Evolutionary conservation across 2,329 filamentous ascomycete genomes (phyloP), one percentile per base, ranked within the genome.

Genomic region (Aspergillus puulaauensis): DNA sequence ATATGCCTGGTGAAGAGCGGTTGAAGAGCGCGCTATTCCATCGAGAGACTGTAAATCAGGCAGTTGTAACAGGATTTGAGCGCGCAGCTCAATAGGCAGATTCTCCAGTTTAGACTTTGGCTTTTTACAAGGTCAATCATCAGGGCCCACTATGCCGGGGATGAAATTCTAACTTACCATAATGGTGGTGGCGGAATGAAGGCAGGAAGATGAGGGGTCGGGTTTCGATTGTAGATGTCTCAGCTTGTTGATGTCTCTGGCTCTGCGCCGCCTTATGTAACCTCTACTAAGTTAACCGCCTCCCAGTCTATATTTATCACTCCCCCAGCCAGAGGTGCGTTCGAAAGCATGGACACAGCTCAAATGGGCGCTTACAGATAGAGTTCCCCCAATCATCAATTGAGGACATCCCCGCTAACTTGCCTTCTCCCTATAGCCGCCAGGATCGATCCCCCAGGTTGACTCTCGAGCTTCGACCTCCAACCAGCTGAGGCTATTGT

Each of bases 1-100:
- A 48, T 67, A 68, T 31, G 54, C 54, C 8, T 57, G 50, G 17
- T 67, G 49, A 23, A 56, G 62, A 17, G n/a, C 6, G 0, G 57
- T 54, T 23, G 66, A 68, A n/a, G 62, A 58, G 23, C 55, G 53
- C 5, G 60, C 57, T 5, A 67, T 31, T 9, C 57, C 61, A n/a
- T 49, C 54, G 3, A 68, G 56, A 7, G 58, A 50, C 23, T 47
- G 19, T 0, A 61, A 19, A 19, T 68, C 58, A 6, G 50, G 47
- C 6, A 63, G 5, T 11, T 43, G 0, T 6, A 43, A 2, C 23
- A 46, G 12, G 17, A 46, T 46, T 1, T 46, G 23, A n/a, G 31
- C 11, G 44, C 23, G 44, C 44, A 46, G 23, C 44, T 46, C 44
- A n/a, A 46, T 46, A 24, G 44, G 44, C 44, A 46, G 8, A 1